Evolutionary conservation across 495 filamentous ascomycete species (phyloP), one percentile per base, ranked within the genome.

Genomic region (Podospora australis): DNA sequence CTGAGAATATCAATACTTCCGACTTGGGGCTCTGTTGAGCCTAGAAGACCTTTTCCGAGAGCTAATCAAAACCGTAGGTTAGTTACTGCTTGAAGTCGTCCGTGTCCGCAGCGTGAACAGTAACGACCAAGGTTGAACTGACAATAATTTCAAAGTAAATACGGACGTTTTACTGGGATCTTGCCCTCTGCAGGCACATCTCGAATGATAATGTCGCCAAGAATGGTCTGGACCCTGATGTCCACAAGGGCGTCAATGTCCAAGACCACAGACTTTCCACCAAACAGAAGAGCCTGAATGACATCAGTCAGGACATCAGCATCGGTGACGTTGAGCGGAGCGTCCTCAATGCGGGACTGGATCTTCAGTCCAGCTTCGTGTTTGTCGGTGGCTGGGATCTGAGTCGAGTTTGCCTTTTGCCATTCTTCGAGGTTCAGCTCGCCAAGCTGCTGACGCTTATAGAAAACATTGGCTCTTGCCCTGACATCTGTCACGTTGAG

Each of bases 161-260:
- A 76, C 77, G 71, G 72, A 90, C 89, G 86, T 75, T 95, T 92
- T 61, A 98, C 79, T 58, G 81, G 82, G 38, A 98, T 80, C 54
- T 82, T 78, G 34, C 92, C 91, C 67, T 90, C 75, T 4, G 87
- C 87, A 10, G 91, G 91, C 52, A 98, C 84, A 35, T 79, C 77
- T 61, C 83, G 87, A 45, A 98, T 67, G 17, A 81, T 71, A 59
- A 96, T 79, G 49, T 81, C 68, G 8, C 92, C 92, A 38, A 98
- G 72, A 13, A 81, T 79, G 8, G 88, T 95, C 26, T 80, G 72
- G 14, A 96, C 78, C 53, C 84, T 77, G 44, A 88, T 85, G 63
- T 95, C 88, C 46, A 96, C 87, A 39, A 78, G 72, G n/a, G 92
- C 90, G 56, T 84, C 72, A 42, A 97, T 75, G 25, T 73, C 74